Percentiles rank a stretch among this genome's conserved stretches.
phyloP scores from a whole-genome alignment of 2,329 filamentous ascomycete genomes.

The Aquanectria penicillioides region DNA sequence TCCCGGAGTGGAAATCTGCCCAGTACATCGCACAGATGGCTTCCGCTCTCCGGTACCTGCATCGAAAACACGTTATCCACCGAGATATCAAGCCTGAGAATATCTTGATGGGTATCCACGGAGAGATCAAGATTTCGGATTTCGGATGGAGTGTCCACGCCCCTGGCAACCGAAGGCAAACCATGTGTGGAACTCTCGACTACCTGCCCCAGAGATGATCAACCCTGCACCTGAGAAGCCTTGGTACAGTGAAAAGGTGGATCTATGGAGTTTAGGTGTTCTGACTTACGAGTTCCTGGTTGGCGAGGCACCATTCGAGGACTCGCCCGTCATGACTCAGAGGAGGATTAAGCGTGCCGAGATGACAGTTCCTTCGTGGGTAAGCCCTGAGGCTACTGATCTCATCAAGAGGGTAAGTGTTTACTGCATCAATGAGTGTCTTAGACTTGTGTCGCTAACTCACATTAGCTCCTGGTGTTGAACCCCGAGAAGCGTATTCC shows the following conservation, averaged over 20 bases:
- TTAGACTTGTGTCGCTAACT: conserved; percentile 34
- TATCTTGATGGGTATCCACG: conserved; percentile 94
- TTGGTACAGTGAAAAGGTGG: conserved; percentile 94
- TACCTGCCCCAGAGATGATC: conserved; percentile 98
- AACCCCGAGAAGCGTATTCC: conserved; percentile 94
- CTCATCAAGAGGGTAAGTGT: conserved; percentile 84
- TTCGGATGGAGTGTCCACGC: conserved; percentile 99
- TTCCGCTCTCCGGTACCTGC: conserved; percentile 85
- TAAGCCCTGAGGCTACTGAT: conserved; percentile 90
- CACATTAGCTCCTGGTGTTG: conserved; percentile 81
- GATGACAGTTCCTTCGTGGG: conserved; percentile 91
- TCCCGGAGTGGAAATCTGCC: conserved; percentile 86
- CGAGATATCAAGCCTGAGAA: conserved; percentile 98
- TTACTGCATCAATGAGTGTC: not conserved
- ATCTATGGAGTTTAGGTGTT: conserved; percentile 95
- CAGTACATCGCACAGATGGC: conserved; percentile 92
- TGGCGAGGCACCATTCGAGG: conserved; percentile 96
- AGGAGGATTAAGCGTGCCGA: conserved; percentile 87
- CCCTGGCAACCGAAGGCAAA: conserved; percentile 91
- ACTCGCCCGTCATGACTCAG: conserved; percentile 94
- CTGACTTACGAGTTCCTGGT: conserved; percentile 96
- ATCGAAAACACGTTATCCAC: conserved; percentile 98
- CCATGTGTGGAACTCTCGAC: conserved; percentile 96
- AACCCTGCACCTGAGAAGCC: conserved; percentile 83
- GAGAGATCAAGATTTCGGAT: conserved; percentile 98